phyloP scores from a whole-genome alignment of 2,329 filamentous ascomycete genomes.

The Neopestalotiopsis rosae region DNA sequence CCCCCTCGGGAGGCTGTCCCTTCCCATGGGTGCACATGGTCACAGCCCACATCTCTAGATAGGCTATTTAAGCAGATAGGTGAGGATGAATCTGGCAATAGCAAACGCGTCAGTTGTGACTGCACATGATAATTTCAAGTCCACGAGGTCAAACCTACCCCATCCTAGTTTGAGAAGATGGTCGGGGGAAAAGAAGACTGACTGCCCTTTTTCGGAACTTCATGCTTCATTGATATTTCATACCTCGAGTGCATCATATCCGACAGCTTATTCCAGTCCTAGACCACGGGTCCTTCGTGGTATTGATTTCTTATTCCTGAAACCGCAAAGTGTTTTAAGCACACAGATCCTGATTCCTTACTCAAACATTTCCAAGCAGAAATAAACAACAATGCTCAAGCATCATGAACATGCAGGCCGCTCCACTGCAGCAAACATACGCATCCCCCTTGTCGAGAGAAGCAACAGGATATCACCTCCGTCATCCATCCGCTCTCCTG shows the following conservation, averaged over 20 bases:
- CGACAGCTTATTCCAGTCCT: not conserved
- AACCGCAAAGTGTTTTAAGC: not conserved
- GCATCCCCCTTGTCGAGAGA: slow-evolving; percentile 22
- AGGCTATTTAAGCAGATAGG: not conserved
- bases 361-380: not conserved
- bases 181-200: not conserved
- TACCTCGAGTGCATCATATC: not conserved
- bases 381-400: not conserved
- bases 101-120: not conserved
- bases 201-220: not conserved
- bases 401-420: not conserved
- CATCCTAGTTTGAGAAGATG: not conserved
- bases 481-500: slow-evolving; percentile 31
- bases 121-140: not conserved
- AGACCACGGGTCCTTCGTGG: not conserved
- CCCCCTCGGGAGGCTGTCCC: no score
- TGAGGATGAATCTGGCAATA: not conserved
- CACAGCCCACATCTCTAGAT: no score
- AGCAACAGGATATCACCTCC: slow-evolving; percentile 20
- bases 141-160: not conserved
- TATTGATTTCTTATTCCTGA: not conserved
- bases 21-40: no score
- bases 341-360: not conserved
- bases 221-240: not conserved
- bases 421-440: not conserved